phyloP scores from a whole-genome alignment of 805 yeast species.

The Ogataea parapolymorpha region DNA sequence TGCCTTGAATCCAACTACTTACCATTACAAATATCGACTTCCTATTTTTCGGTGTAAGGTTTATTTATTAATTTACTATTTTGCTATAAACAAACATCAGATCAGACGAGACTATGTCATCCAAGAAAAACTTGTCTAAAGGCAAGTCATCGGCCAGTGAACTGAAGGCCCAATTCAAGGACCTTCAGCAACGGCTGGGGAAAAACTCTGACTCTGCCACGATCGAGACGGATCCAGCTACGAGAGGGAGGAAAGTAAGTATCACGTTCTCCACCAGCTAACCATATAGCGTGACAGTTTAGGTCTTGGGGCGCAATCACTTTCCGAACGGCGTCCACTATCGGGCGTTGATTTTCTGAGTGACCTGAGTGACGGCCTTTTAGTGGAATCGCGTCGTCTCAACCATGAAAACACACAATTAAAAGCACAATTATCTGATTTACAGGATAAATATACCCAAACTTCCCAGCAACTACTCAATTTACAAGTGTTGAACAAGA shows the following conservation, averaged over 20 bases:
- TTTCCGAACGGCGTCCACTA: constrained; percentile 28
- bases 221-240: neutral
- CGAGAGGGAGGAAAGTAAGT: constrained; percentile 13
- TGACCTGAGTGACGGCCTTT: constrained; percentile 68
- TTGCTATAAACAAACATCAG: constrained; percentile 5
- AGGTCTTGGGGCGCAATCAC: constrained; percentile 11
- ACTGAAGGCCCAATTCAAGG: constrained; percentile 40
- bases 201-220: constrained; percentile 12
- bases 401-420: constrained; percentile 58
- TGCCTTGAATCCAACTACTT: neutral
- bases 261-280: constrained; percentile 5
- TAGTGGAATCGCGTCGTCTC: constrained; percentile 66
- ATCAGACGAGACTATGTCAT: constrained; percentile 8
- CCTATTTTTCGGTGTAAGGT: constrained; percentile 1
- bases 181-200: constrained; percentile 36
- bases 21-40: constrained; percentile 6
- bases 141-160: constrained; percentile 29
- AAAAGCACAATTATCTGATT: constrained; percentile 39
- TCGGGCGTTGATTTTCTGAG: constrained; percentile 71
- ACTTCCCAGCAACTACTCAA: constrained; percentile 37
- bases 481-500: constrained; percentile 31
- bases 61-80: neutral
- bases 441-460: constrained; percentile 41
- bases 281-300: constrained; percentile 16
- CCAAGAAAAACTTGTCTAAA: constrained; percentile 11